Conservation (phyloP, 2,329 filamentous ascomycete genomes). For the Ascochyta fabae region DNA sequence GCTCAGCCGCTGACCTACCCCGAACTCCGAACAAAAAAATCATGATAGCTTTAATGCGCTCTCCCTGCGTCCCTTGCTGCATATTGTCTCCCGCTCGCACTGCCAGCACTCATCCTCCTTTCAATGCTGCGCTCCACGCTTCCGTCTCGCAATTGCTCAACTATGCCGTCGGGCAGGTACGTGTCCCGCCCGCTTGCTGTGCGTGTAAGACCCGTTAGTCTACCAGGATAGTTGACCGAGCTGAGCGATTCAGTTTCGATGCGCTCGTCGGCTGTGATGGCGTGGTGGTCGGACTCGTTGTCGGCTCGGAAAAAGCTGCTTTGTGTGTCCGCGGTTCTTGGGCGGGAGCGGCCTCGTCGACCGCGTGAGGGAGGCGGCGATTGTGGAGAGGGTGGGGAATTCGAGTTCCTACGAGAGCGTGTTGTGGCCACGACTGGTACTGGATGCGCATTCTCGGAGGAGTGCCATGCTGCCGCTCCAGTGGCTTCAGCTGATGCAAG, state of each 20-base stretch:
- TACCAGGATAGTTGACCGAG: slow-evolving; percentile 12
- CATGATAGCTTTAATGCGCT: background rate
- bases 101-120: background rate
- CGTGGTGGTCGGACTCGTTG: slow-evolving; percentile 2
- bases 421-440: background rate
- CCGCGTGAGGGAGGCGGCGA: slow-evolving; percentile 7
- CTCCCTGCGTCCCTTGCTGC: slow-evolving; percentile 10
- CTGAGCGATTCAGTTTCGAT: background rate
- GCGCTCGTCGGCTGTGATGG: background rate
- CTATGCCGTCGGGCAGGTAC: slow-evolving; percentile 17
- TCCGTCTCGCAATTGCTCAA: slow-evolving; percentile 2
- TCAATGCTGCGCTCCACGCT: slow-evolving; percentile 6
- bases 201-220: slow-evolving; percentile 6
- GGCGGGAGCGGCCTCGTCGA: slow-evolving; percentile 1
- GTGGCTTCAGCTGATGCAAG: background rate
- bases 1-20: no score
- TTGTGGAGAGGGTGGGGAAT: slow-evolving; percentile 2
- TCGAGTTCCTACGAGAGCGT: slow-evolving; percentile 5
- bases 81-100: background rate
- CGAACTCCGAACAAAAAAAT: background rate
- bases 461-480: background rate
- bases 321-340: slow-evolving; percentile 9
- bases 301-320: background rate
- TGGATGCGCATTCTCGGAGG: background rate
- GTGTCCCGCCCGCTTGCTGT: slow-evolving; percentile 16